Conservation (phyloP, 805 yeast species). For the Kluyveromyces starmeri region DNA sequence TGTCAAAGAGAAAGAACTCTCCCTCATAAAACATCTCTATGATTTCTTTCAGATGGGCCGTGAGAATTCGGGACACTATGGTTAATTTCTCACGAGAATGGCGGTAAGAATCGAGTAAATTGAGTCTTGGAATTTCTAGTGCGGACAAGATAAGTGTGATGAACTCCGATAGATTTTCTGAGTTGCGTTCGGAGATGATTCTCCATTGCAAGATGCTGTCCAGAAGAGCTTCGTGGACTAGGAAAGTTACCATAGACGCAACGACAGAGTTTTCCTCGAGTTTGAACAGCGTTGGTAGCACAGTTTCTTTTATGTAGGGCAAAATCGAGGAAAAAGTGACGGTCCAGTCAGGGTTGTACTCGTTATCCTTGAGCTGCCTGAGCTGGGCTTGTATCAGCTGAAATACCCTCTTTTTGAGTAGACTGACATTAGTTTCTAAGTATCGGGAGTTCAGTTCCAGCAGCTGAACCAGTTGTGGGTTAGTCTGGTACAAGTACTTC, state of each 20-base stretch:
- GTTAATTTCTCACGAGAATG: slow-evolving; percentile 23
- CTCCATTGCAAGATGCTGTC: slow-evolving; percentile 21
- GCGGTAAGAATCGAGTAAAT: slow-evolving; percentile 14
- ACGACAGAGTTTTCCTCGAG: slow-evolving; percentile 8
- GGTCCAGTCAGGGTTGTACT: slow-evolving; percentile 19
- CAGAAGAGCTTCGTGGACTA: slow-evolving; percentile 17
- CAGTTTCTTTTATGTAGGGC: slow-evolving; percentile 15
- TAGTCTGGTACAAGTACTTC: slow-evolving; percentile 8
- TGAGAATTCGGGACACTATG: slow-evolving; percentile 21
- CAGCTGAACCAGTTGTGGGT: slow-evolving; percentile 11
- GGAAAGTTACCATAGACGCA: slow-evolving; percentile 13
- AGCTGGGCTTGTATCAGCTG: slow-evolving; percentile 14
- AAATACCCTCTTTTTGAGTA: slow-evolving; percentile 13
- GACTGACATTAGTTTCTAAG: slow-evolving; percentile 13
- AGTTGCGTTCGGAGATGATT: slow-evolving; percentile 27
- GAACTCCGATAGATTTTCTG: slow-evolving; percentile 24
- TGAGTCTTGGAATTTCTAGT: slow-evolving; percentile 17
- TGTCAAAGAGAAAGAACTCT: slow-evolving; percentile 32
- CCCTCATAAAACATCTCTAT: slow-evolving; percentile 35
- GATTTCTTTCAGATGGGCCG: slow-evolving; percentile 34
- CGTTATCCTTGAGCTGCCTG: slow-evolving; percentile 15
- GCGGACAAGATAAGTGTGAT: slow-evolving; percentile 20
- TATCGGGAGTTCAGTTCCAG: slow-evolving; percentile 17
- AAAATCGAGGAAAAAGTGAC: slow-evolving; percentile 14
- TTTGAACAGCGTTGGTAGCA: slow-evolving; percentile 12